A percentile compares a stretch with the other conserved stretches of the same genome.
Conservation (phyloP, 257 asterid species). For the Ligustrum vulgare region DNA sequence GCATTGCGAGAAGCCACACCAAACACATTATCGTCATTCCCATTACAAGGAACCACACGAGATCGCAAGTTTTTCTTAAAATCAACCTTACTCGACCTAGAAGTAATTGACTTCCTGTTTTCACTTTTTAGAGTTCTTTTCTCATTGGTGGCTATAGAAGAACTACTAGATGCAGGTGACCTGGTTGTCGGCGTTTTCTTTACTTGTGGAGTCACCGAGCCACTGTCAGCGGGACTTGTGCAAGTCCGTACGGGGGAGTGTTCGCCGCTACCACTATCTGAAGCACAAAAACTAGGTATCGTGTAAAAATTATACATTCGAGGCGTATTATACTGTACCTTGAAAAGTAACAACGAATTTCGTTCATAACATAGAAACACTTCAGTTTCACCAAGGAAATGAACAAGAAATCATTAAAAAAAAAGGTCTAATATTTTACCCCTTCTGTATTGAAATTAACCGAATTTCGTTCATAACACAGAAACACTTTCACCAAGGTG, state of each 20-base stretch:
- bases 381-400: too few relatives aligned
- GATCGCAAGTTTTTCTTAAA: conserved; percentile 33
- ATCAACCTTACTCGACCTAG: conserved; percentile 33
- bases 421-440: neutral
- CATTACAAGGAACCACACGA: conserved; percentile 57
- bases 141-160: conserved; percentile 44
- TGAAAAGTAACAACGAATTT: too few relatives aligned
- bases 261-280: conserved; percentile 48
- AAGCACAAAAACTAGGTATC: conserved; percentile 9
- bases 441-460: neutral
- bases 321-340: neutral
- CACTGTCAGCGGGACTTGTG: conserved; percentile 21
- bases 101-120: conserved; percentile 34
- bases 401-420: neutral
- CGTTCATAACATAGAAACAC: too few relatives aligned
- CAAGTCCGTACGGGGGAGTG: conserved; percentile 33
- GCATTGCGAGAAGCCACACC: conserved; percentile 11
- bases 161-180: conserved; percentile 39
- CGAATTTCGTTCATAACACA: neutral
- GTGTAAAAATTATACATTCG: neutral
- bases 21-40: conserved; percentile 18
- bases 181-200: conserved; percentile 28
- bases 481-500: neutral
- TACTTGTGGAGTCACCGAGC: conserved; percentile 39
- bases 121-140: conserved; percentile 37